Conservation (phyloP, 106 monocot genomes). For the Triglochin maritima region DNA sequence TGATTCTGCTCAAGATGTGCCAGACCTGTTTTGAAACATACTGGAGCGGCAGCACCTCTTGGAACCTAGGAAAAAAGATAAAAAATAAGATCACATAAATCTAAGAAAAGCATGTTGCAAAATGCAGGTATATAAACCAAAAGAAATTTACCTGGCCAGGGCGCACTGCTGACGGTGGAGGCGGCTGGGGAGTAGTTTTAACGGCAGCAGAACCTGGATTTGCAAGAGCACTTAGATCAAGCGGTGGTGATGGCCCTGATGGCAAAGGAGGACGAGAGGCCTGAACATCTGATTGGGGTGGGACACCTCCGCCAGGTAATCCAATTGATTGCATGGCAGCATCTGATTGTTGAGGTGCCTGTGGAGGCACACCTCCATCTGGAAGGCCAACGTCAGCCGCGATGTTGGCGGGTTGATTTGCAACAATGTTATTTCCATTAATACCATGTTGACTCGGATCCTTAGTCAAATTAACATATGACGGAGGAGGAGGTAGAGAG, state of each 20-base stretch:
- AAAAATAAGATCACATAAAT: not conserved
- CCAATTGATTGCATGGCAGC: constrained; percentile 39
- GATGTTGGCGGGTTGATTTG: constrained; percentile 21
- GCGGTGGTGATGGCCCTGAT: constrained; percentile 40
- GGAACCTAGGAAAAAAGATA: constrained; percentile 43
- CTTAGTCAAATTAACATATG: constrained; percentile 24
- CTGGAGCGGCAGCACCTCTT: constrained; percentile 76
- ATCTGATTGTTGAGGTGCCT: constrained; percentile 28
- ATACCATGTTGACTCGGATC: constrained; percentile 25
- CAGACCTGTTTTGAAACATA: constrained; percentile 84
- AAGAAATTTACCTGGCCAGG: constrained; percentile 61
- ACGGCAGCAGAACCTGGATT: constrained; percentile 34
- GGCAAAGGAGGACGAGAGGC: constrained; percentile 21
- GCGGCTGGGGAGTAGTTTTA: constrained; percentile 17
- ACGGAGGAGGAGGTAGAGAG: constrained; percentile 41
- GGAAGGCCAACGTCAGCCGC: constrained; percentile 56
- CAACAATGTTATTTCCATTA: constrained; percentile 11
- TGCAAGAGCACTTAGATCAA: constrained; percentile 88
- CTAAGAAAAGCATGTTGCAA: not conserved
- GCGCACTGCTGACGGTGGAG: constrained; percentile 62
- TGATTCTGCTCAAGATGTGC: constrained; percentile 97
- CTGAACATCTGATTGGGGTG: constrained; percentile 37
- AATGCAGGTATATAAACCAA: not conserved
- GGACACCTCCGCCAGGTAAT: constrained; percentile 70
- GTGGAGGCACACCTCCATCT: constrained; percentile 89